Base-by-base conservation (phyloP, 805 yeast species). In the Monosporozyma aerobia region DNA sequence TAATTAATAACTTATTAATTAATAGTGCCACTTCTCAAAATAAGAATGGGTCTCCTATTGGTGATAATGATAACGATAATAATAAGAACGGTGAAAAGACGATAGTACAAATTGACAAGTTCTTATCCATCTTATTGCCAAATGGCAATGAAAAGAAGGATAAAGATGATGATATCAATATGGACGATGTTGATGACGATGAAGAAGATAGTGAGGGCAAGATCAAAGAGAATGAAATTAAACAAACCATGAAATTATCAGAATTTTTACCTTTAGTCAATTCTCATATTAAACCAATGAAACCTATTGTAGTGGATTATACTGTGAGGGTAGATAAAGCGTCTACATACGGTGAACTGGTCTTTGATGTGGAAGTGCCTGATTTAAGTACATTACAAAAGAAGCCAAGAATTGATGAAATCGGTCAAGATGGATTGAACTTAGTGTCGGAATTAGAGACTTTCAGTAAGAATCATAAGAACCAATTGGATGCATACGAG, bases 281-380 rank as follows among this genome's bases (percentile, higher is more conserved):
- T 57, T 51, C 61, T n/a, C 87, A 90, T 63, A 71, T 86, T 54
- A 70, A 74, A 30, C 97, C 96, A 16, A 73, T 87, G 13, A 85
- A 83, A 54, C 98, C 99, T 25, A 81, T 94, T 37, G 78, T 77
- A 41, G 61, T 94, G 19, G 85, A 84, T 55, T 90, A 89, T 69
- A 81, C 80, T 48, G 78, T 94, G 37, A 78, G 82, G 62, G 90
- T 95, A 1, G 85, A 85, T 53, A 80, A 77, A 57, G 86, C 90
- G 40, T 75, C 87, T 2, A 87, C 92, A 2, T 73, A 87, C 54
- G 96, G 97, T 29, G 95, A 88, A 44, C 72, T 81, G 2, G 85
- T 86, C 5, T 74, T 85, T 53, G 99, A 94, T 64, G 74, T 94
- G 49, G 83, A 80, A 56, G 82, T 86, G 5, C 79, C 80, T 50